Percentiles rank a stretch among this genome's conserved stretches.
These are phyloP conservation scores for Diaporthe citriasiana DNA, from an alignment of 2,329 filamentous ascomycete genomes.

Conservation along the genomic window DNA sequence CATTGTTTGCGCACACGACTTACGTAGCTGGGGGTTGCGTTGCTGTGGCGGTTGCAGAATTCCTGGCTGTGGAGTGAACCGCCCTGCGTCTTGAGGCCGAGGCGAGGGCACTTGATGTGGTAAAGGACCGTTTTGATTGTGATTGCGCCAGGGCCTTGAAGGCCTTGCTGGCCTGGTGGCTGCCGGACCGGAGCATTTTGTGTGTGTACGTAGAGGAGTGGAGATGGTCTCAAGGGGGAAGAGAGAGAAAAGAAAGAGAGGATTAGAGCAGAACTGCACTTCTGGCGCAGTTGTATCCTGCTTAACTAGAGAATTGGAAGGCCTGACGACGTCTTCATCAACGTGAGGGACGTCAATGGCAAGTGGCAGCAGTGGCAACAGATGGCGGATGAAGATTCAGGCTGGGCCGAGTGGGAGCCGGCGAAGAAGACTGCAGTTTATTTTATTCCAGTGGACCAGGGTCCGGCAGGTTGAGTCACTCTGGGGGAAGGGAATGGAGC, in stretches of 20 bases:
- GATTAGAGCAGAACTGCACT: slow-evolving; percentile 21
- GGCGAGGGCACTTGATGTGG: slow-evolving; percentile 55
- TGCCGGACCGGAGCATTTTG: slow-evolving; percentile 62
- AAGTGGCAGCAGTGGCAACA: slow-evolving; percentile 3
- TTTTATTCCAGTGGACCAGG: slow-evolving; percentile 14
- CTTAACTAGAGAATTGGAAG: not conserved
- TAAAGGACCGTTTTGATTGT: slow-evolving; percentile 56
- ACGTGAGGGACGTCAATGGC: slow-evolving; percentile 27
- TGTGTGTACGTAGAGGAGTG: slow-evolving; percentile 37
- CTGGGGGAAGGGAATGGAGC: not conserved
- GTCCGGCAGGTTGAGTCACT: slow-evolving; percentile 22
- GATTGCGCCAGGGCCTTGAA: slow-evolving; percentile 50
- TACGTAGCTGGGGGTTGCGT: slow-evolving; percentile 66
- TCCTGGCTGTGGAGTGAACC: slow-evolving; percentile 58
- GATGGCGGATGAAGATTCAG: slow-evolving; percentile 13
- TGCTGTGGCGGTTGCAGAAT: slow-evolving; percentile 65
- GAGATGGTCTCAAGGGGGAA: slow-evolving; percentile 36
- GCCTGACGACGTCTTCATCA: slow-evolving; percentile 22
- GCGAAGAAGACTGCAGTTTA: slow-evolving; percentile 22
- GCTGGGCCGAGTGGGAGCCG: slow-evolving; percentile 11
- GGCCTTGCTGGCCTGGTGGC: slow-evolving; percentile 62
- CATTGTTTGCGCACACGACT: slow-evolving; percentile 51
- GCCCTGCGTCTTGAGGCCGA: slow-evolving; percentile 57
- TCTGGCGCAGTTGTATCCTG: not conserved
- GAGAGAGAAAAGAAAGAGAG: slow-evolving; percentile 19